A percentile compares a stretch with the other conserved stretches of the same genome.
phyloP scores from a whole-genome alignment of 139 green algal genomes.

The Spirogloea muscicola region DNA sequence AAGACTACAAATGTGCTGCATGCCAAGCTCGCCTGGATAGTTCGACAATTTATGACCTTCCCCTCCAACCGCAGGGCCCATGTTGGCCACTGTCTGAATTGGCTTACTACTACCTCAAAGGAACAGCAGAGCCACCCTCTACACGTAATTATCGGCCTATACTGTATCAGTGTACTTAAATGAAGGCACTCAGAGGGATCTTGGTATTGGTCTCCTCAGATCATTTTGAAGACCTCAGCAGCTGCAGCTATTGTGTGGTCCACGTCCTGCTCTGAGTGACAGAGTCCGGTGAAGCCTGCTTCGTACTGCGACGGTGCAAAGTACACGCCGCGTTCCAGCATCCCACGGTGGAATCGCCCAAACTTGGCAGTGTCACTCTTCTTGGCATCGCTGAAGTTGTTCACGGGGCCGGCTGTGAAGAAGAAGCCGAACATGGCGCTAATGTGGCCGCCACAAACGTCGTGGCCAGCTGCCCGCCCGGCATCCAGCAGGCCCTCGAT shows the following conservation, averaged over 20 bases:
- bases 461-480: constrained; percentile 79
- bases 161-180: too few species aligned
- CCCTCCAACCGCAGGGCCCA: too few species aligned
- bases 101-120: too few species aligned
- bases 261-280: constrained; percentile 93
- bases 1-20: too few species aligned
- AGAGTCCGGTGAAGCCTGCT: constrained; percentile 92
- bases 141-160: too few species aligned
- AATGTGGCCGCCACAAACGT: constrained; percentile 84
- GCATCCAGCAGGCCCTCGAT: constrained; percentile 86
- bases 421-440: constrained; percentile 99
- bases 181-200: too few species aligned
- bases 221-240: constrained; percentile 38
- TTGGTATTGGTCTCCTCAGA: too few species aligned
- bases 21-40: too few species aligned
- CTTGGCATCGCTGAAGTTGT: constrained; percentile 82
- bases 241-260: constrained; percentile 88
- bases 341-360: constrained; percentile 88
- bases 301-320: constrained; percentile 90
- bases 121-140: too few species aligned
- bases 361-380: constrained; percentile 92
- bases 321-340: constrained; percentile 98
- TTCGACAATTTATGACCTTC: too few species aligned
- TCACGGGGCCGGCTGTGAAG: constrained; percentile 91
- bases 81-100: too few species aligned